Base-by-base conservation (phyloP, 306 rosid genomes). In the Cyamopsis tetragonoloba region DNA sequence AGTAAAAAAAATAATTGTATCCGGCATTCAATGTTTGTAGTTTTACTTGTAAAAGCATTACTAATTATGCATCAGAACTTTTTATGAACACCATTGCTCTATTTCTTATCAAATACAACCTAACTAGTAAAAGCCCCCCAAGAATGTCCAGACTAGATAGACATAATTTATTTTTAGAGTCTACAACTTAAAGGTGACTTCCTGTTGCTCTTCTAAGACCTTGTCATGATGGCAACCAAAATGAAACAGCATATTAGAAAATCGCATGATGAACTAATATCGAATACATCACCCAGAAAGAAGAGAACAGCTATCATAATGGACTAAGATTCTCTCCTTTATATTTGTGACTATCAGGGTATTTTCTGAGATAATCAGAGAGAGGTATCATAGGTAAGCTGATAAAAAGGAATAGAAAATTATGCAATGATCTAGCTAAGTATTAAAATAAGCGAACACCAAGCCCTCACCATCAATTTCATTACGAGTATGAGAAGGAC, bases 391-490 rank as follows among this genome's bases (percentile, higher is more conserved):
- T 35, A 19, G 41, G 14, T 48, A 51, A 38, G 31, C 56, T 28
- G 12, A 18, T 27, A 38, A 26, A n/a, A 51, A 62, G 43, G 17
- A 24, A 27, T 3, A 62, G 5, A 38, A 23, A 51, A 62, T 4
- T 26, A 20, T 30, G 10, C 35, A 41, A 13, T 53, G 44, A 24
- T 54, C 28, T 46, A 35, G 12, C 7, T 57, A 32, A 64, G 61
- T 14, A 55, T n/a, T 34, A 49, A 27, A 65, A 53, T 4, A 44
- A 54, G 59, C 15, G 41, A 35, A 10, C 23, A 6, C 18, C 20
- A 64, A 44, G 51, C 53, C 38, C 89, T 76, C 83, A 95, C 99
- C 84, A 51, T 80, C 96, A 46, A 82, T 65, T 42, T 63, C 90
- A 47, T 62, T 63, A 32, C 66, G 73, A 70, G 47, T 41, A 19